These are phyloP conservation scores for Globisporangium nunn DNA, from an alignment of 352 stramenopile species.

Conservation along the genomic window DNA sequence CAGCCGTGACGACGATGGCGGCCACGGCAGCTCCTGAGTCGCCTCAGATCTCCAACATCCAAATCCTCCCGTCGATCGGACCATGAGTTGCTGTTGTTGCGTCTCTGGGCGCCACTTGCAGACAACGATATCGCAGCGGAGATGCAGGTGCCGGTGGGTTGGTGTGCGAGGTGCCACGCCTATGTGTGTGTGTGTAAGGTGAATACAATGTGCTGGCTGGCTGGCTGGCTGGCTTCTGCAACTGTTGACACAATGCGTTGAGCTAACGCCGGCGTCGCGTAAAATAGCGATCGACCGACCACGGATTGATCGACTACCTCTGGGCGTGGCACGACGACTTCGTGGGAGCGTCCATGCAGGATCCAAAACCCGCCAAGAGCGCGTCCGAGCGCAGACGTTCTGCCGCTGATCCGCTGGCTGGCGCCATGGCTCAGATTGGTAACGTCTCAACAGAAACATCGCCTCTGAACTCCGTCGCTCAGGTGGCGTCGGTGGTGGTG, in stretches of 20 bases:
- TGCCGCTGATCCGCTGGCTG: background rate
- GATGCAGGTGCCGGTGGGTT: no score
- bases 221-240: no score
- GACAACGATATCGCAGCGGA: no score
- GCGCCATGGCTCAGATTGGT: background rate
- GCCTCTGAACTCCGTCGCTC: background rate
- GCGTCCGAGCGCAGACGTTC: conserved; percentile 1
- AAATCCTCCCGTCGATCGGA: conserved; percentile 3
- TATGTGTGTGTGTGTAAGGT: background rate
- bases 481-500: background rate
- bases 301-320: background rate
- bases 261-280: no score
- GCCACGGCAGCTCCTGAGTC: background rate
- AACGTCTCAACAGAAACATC: background rate
- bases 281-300: no score
- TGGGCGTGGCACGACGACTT: background rate
- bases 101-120: no score
- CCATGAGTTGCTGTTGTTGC: background rate
- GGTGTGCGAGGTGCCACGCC: no score
- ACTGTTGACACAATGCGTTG: no score
- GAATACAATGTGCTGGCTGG: background rate
- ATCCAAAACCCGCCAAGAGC: background rate
- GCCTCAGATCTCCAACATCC: conserved; percentile 6
- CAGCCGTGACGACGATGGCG: background rate
- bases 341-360: conserved; percentile 1